A percentile compares a stretch with the other conserved stretches of the same genome.
Conservation (phyloP, 164 flowering plant species). For the Paratinospora sagittata region DNA sequence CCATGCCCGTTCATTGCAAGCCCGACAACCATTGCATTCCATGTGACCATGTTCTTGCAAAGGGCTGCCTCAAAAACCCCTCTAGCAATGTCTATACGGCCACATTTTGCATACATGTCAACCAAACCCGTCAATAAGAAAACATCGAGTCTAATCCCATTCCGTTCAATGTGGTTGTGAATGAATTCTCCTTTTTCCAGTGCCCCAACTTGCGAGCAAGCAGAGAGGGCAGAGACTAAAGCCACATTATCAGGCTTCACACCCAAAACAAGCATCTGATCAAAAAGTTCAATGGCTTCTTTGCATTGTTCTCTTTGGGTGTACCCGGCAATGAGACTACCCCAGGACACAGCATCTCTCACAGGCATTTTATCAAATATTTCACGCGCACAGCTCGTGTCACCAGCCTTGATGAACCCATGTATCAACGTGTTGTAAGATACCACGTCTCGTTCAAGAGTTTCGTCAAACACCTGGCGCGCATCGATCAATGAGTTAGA, state of each 20-base stretch:
- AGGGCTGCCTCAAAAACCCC: constrained; percentile 41
- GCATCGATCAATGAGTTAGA: constrained; percentile 29
- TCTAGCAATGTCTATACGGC: constrained; percentile 46
- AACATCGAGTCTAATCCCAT: constrained; percentile 24
- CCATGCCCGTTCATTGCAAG: constrained; percentile 69
- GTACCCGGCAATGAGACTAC: too few relatives aligned
- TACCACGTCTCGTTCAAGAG: constrained; percentile 37
- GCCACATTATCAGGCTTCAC: too few relatives aligned
- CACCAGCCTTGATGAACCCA: constrained; percentile 50
- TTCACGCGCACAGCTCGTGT: constrained; percentile 33
- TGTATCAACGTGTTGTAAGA: constrained; percentile 54
- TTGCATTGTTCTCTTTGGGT: too few relatives aligned
- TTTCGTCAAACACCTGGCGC: constrained; percentile 34
- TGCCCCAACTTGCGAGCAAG: too few relatives aligned
- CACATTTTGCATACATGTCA: constrained; percentile 80
- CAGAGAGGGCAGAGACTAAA: too few relatives aligned
- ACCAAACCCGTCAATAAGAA: constrained; percentile 63
- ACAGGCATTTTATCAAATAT: too few relatives aligned
- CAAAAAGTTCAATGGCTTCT: too few relatives aligned
- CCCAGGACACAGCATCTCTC: too few relatives aligned
- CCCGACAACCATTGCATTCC: constrained; percentile 82
- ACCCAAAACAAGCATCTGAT: too few relatives aligned
- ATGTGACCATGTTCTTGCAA: constrained; percentile 48
- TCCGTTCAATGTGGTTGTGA: too few relatives aligned
- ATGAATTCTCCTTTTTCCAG: too few relatives aligned